These are phyloP conservation scores for Margaritispora aquatica DNA, from an alignment of 495 filamentous ascomycete genomes.

Conservation along the genomic window DNA sequence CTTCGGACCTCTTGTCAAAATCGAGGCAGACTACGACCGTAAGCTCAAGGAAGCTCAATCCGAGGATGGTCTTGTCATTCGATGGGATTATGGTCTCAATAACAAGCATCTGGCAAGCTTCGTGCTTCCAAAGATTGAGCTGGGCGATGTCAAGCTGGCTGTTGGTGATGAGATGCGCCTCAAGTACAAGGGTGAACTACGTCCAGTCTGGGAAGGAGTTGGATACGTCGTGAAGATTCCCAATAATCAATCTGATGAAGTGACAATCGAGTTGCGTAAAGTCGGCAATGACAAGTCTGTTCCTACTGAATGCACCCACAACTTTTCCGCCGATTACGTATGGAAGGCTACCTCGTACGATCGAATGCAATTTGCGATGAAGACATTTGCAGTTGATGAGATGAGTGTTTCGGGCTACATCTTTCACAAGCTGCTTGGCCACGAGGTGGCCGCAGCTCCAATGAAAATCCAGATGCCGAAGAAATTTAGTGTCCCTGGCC, in stretches of 20 bases:
- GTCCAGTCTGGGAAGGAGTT: slow-evolving; percentile 93
- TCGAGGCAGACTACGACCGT: slow-evolving; percentile 99
- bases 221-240: slow-evolving; percentile 99
- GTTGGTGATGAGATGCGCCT: slow-evolving; percentile 98
- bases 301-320: slow-evolving; percentile 94
- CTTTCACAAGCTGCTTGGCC: slow-evolving; percentile 93
- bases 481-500: slow-evolving; percentile 92
- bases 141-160: slow-evolving; percentile 95
- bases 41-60: slow-evolving; percentile 98
- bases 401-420: slow-evolving; percentile 99
- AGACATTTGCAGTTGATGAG: slow-evolving; percentile 97
- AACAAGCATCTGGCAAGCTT: slow-evolving; percentile 98
- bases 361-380: slow-evolving; percentile 99
- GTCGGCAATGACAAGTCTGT: slow-evolving; percentile 90
- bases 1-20: slow-evolving; percentile 96
- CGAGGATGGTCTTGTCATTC: slow-evolving; percentile 87
- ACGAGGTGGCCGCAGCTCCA: slow-evolving; percentile 90
- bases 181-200: slow-evolving; percentile 91
- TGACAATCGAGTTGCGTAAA: slow-evolving; percentile 88
- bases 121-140: slow-evolving; percentile 91
- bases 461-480: slow-evolving; percentile 97
- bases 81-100: slow-evolving; percentile 95
- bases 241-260: slow-evolving; percentile 98
- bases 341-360: slow-evolving; percentile 99
- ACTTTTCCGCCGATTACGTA: slow-evolving; percentile 97